Evolutionary conservation across 148 eudicot genomes (phyloP), one percentile per base, ranked within the genome.

Genomic region (Vaccinium darrowii): DNA sequence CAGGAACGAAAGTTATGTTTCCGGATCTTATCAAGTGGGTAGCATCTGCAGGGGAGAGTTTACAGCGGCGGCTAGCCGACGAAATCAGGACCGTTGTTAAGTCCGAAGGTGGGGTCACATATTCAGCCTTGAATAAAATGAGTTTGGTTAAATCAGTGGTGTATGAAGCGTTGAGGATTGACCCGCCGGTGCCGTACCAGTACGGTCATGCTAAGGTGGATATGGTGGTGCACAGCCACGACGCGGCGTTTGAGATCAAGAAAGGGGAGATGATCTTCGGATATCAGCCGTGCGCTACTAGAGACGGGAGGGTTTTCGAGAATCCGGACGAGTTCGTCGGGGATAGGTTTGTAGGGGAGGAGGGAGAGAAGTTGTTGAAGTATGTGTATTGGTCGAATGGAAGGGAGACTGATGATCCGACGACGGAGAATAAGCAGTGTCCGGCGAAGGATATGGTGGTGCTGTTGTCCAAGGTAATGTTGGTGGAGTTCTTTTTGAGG

Each of bases 321-420:
- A 85, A 86, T 1, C 86, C 92, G 0, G 92, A 91, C 54, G 89
- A 91, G 81, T 92, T 92, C 81, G 86, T 93, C 57, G 84, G 77
- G 36, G 81, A 92, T 62, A 84, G 94, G 82, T 93, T 93, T 52
- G 87, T 92, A 1, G 95, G 94, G 47, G 47, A 39, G 43, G 43
- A 43, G 7, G 89, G 96, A 9, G 89, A 91, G 88, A 86, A 80
- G 79, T 53, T 93, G 81, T 18, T 91, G 62, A 88, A 88, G 87
- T 88, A 92, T 65, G 92, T 91, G 78, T 76, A 85, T 1, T 93
- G 94, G 96, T 93, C 96, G 16, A 93, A 93, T 57, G 94, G 93
- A 18, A 83, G 89, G 21, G 92, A 90, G 83, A 89, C 80, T 0
- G 96, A 92, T 36, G 85, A 79, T 69, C 93, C 96, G 39, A 91